Conservation (phyloP, 768 basidiomycete species). For the Artomyces pyxidatus region DNA sequence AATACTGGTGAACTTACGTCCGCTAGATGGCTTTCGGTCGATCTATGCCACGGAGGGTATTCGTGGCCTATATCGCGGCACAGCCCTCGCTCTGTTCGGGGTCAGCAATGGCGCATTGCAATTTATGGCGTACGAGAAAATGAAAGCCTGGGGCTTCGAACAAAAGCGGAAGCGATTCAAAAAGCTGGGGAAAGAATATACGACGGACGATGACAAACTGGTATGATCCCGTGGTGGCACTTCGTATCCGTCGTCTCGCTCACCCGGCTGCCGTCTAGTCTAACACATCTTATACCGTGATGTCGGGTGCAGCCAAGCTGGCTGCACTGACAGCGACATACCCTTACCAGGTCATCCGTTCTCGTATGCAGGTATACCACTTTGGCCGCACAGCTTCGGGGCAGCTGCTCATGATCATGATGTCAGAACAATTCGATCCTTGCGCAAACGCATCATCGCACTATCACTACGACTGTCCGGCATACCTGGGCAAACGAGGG, state of each 20-base stretch:
- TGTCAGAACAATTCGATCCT: constrained; percentile 48
- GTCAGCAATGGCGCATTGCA: constrained; percentile 93
- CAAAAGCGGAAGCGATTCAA: constrained; percentile 59
- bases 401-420: too few relatives aligned
- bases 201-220: constrained; percentile 73
- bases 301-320: constrained; percentile 88
- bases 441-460: constrained; percentile 57
- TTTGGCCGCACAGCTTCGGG: not conserved
- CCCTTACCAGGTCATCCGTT: constrained; percentile 95
- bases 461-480: constrained; percentile 72
- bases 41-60: constrained; percentile 72
- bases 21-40: constrained; percentile 59
- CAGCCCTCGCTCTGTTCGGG: constrained; percentile 80
- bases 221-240: constrained; percentile 37
- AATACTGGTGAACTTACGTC: not conserved
- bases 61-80: constrained; percentile 79
- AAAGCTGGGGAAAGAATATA: constrained; percentile 55
- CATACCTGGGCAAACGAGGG: constrained; percentile 82
- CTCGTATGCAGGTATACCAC: constrained; percentile 73
- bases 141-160: constrained; percentile 87
- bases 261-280: constrained; percentile 47
- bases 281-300: constrained; percentile 83
- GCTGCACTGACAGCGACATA: constrained; percentile 81
- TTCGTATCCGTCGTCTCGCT: not conserved
- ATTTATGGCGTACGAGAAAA: constrained; percentile 93